These are phyloP conservation scores for Aspergillus transmontanensis DNA, from an alignment of 2,329 filamentous ascomycete species.

Conservation along the genomic window DNA sequence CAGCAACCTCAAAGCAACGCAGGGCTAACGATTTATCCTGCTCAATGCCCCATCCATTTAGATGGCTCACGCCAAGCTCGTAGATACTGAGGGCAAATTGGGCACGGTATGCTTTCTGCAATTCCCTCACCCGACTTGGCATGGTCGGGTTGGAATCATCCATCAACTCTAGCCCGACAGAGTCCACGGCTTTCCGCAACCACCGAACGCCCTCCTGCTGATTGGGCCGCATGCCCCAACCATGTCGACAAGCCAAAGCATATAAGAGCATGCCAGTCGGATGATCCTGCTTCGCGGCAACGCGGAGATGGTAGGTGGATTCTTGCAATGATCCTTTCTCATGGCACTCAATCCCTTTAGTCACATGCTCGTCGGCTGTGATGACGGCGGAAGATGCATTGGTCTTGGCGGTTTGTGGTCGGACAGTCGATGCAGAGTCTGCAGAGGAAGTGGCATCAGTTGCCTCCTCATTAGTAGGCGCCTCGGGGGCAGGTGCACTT, in stretches of 20 bases:
- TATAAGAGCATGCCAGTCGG: slow-evolving; percentile 96
- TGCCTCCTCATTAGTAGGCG: slow-evolving; percentile 28
- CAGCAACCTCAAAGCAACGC: slow-evolving; percentile 94
- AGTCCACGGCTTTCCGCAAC: slow-evolving; percentile 88
- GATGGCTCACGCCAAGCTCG: slow-evolving; percentile 92
- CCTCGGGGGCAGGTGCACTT: slow-evolving; percentile 3
- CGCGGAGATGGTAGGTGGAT: slow-evolving; percentile 91
- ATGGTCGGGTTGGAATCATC: slow-evolving; percentile 63
- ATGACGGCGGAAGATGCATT: slow-evolving; percentile 31
- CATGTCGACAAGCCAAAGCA: slow-evolving; percentile 90
- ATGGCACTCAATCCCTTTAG: slow-evolving; percentile 87
- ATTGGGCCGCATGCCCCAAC: slow-evolving; percentile 96
- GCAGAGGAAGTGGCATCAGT: slow-evolving; percentile 57
- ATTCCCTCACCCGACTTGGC: slow-evolving; percentile 61
- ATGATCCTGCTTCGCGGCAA: slow-evolving; percentile 81
- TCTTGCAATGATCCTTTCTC: slow-evolving; percentile 85
- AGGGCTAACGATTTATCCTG: slow-evolving; percentile 87
- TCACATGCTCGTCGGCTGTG: slow-evolving; percentile 77
- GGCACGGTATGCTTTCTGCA: slow-evolving; percentile 79
- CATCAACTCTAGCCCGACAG: slow-evolving; percentile 77
- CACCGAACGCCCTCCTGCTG: slow-evolving; percentile 87
- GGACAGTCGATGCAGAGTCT: slow-evolving; percentile 66
- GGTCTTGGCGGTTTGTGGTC: slow-evolving; percentile 39
- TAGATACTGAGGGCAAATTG: slow-evolving; percentile 96
- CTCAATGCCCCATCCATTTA: slow-evolving; percentile 97